Percentiles rank a stretch among this genome's conserved stretches.
Evolutionary conservation across 2,329 filamentous ascomycete species (phyloP).

Genomic region (Amphichorda felina): DNA sequence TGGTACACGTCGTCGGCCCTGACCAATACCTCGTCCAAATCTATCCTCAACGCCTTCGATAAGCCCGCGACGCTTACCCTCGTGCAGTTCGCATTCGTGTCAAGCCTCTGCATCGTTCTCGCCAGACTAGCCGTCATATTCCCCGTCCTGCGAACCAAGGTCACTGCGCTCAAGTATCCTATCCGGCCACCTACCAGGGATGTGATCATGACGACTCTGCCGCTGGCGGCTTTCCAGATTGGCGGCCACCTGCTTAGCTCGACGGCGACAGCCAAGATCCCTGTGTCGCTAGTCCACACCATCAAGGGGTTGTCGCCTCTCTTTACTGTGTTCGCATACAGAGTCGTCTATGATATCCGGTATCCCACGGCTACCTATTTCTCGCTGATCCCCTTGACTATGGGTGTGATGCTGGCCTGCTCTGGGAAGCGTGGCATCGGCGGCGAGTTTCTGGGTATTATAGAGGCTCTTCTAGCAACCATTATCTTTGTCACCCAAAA

Average conservation of each 20-base stretch:
- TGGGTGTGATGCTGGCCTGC: conserved; percentile 93
- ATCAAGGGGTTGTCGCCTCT: conserved; percentile 96
- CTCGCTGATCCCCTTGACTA: conserved; percentile 78
- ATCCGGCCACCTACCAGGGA: conserved; percentile 72
- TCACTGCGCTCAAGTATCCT: conserved; percentile 74
- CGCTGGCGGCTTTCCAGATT: conserved; percentile 85
- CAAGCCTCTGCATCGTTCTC: conserved; percentile 71
- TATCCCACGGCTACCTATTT: conserved; percentile 83
- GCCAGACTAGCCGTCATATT: conserved; percentile 65
- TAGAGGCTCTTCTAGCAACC: conserved; percentile 81
- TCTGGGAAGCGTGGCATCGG: conserved; percentile 59
- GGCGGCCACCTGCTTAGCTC: conserved; percentile 89
- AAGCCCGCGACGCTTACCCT: conserved; percentile 87
- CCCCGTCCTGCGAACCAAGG: conserved; percentile 53
- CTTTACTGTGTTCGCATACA: conserved; percentile 90
- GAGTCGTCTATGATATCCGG: conserved; percentile 75
- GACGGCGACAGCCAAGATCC: conserved; percentile 86
- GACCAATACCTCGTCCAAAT: conserved; percentile 96
- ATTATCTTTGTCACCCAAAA: conserved; percentile 96
- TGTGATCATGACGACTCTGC: conserved; percentile 78
- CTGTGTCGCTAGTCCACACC: conserved; percentile 93
- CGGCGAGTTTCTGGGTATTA: conserved; percentile 79
- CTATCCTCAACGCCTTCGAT: conserved; percentile 82
- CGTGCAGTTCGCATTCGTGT: conserved; percentile 88
- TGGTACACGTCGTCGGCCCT: conserved; percentile 96